Base-by-base conservation (phyloP, 495 filamentous ascomycete species). In the Penicillium herquei region DNA sequence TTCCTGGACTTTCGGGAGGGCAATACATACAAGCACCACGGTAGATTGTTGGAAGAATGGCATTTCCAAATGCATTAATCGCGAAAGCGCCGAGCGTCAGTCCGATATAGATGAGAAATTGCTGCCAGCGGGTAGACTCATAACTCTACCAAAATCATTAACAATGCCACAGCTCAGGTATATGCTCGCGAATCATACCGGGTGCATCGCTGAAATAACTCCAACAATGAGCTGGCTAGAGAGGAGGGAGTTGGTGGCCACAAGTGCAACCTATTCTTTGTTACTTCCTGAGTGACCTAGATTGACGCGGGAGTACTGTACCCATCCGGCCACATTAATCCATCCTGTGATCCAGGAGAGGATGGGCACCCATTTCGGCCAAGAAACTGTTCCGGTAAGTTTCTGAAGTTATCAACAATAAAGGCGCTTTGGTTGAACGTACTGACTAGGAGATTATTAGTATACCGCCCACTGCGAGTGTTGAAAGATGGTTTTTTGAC, bases 281-380 rank as follows among this genome's bases (percentile, higher is more conserved):
- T 10, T 9, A n/a, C 35, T 9, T 21, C 9, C 35, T 62, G 40
- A 60, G 39, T 33, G 7, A 7, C 12, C 21, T 3, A 11, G 6
- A 34, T 30, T 21, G 31, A 55, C 9, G 0, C 17, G 18, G 49
- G 3, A 60, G 32, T 26, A 13, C 39, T 69, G 45, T 56, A 88
- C 85, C 87, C 86, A 89, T 26, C 85, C 87, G 12, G 82, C 81
- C 3, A 85, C 80, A 63, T 87, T 89, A 57, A 90, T 83, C 87
- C 87, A 90, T 1, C 87, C 87, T 1, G 84, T 87, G n/a, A 84
- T 75, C 80, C 83, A 90, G 9, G 79, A 83, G 7, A 89, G 67
- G 14, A 84, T 68, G 5, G 81, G 80, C 1, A 81, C 81, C 78
- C 80, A 87, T 50, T 68, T 71, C 51, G 74, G 74, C 75, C 79